Evolutionary conservation across 345 rosid species (phyloP).

Genomic region (Aethionema arabicum): DNA sequence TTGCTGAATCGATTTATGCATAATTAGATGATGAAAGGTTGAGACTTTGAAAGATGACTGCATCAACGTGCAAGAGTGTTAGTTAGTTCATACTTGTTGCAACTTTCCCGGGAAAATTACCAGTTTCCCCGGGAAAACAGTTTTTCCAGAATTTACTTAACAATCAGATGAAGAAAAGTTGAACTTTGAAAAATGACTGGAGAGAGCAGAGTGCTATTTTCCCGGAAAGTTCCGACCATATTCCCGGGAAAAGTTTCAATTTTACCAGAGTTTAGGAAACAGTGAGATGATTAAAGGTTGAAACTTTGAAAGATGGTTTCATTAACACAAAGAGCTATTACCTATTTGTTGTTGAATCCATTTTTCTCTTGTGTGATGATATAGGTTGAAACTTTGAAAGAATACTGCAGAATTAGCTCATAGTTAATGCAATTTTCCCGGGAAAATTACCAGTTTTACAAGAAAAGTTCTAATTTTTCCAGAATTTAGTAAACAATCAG

Average conservation of each 20-base stretch:
- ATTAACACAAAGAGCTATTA: too few species aligned
- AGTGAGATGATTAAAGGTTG: constrained; percentile 18
- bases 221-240: too few species aligned
- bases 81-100: constrained; percentile 5
- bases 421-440: too few species aligned
- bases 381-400: constrained; percentile 19
- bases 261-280: neutral
- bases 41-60: constrained; percentile 5
- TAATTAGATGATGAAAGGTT: constrained; percentile 20
- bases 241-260: neutral
- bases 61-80: neutral
- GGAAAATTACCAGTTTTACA: too few species aligned
- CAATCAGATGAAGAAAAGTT: constrained; percentile 19
- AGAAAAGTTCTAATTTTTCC: too few species aligned
- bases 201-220: neutral
- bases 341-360: too few species aligned
- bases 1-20: neutral
- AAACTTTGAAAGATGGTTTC: constrained; percentile 17
- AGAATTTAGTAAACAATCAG: too few species aligned
- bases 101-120: neutral
- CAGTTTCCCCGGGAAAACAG: neutral
- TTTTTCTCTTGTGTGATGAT: constrained; percentile 9
- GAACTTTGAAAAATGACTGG: constrained; percentile 4
- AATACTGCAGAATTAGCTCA: too few species aligned
- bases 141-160: neutral